Evolutionary conservation across 2,329 filamentous ascomycete genomes (phyloP), one percentile per base, ranked within the genome.

Genomic region (Arthrobotrys iridis): DNA sequence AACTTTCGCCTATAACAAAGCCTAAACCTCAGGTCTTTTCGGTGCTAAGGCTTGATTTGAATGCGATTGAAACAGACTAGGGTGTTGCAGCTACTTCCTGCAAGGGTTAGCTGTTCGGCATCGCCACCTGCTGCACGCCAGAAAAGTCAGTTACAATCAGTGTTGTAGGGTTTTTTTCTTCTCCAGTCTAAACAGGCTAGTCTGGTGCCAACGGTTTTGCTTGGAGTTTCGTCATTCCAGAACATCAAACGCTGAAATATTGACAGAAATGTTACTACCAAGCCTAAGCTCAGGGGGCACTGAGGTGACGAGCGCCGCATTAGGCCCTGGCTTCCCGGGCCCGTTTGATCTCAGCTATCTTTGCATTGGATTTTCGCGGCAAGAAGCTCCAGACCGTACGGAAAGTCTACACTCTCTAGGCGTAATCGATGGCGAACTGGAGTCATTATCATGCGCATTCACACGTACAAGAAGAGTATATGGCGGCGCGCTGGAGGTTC

Each of bases 71-170:
- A 67, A 59, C 63, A 37, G 37, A 45, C 30, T 59, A n/a, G 22
- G n/a, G 55, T 62, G 65, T 70, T 70, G 65, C 50, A 67, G 15
- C 11, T 5, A 20, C 13, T 63, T 35, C 26, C 52, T 68, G 64
- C 64, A 68, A 59, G 35, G 55, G 37, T 52, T 50, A 26, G 30
- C 37, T 13, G 24, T 62, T 59, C 50, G 65, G 50, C 55, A 28
- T 70, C 50, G 50, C 65, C 43, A 57, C 28, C 5, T 24, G 6
- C 48, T 37, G 65, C 65, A 70, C 55, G 65, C 65, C 65, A 70
- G 55, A 57, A 70, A 70, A 55, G 55, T 30, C 40, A 62, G 48
- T 40, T 48, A 70, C 60, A 55, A 45, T 30, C 40, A 62, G 48
- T 40, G 22, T 20, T 70, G 35, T 10, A n/a, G n/a, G n/a, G n/a